These are phyloP conservation scores for Penicillium samsonianum DNA, from an alignment of 495 filamentous ascomycete genomes.

Conservation along the genomic window DNA sequence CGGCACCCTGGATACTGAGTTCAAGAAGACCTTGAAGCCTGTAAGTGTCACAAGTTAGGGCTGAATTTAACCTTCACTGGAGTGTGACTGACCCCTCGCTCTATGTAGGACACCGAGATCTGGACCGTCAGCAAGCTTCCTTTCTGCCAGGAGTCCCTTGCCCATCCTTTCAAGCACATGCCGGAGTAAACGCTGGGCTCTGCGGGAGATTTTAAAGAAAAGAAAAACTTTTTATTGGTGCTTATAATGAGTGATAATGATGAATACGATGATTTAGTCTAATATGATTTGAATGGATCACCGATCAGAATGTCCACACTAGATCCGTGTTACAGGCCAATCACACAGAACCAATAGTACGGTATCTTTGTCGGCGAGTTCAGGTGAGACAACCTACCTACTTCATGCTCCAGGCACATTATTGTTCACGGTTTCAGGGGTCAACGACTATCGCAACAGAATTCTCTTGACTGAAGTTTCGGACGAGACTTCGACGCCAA, in stretches of 20 bases:
- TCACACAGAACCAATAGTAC: background rate
- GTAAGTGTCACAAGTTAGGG: slow-evolving; percentile 35
- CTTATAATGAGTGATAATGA: slow-evolving; percentile 16
- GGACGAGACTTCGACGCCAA: background rate
- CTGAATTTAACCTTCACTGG: background rate
- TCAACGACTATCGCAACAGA: no score
- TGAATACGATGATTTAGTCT: slow-evolving; percentile 1
- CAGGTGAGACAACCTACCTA: background rate
- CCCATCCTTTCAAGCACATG: slow-evolving; percentile 62
- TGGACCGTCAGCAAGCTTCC: slow-evolving; percentile 68
- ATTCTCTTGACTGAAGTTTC: background rate
- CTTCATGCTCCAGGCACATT: background rate
- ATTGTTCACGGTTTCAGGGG: background rate
- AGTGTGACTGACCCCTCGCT: background rate
- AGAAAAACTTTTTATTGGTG: background rate
- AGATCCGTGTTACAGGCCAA: background rate
- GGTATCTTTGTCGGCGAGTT: no score
- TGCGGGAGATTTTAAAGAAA: background rate
- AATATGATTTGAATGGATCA: slow-evolving; percentile 10
- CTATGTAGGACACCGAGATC: slow-evolving; percentile 63
- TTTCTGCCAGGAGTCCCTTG: slow-evolving; percentile 66
- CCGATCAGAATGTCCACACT: background rate
- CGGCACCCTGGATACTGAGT: slow-evolving; percentile 59
- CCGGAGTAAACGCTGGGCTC: slow-evolving; percentile 43
- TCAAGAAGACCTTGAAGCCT: slow-evolving; percentile 69